Conservation (phyloP, 768 basidiomycete genomes). For the Suillus bovinus region DNA sequence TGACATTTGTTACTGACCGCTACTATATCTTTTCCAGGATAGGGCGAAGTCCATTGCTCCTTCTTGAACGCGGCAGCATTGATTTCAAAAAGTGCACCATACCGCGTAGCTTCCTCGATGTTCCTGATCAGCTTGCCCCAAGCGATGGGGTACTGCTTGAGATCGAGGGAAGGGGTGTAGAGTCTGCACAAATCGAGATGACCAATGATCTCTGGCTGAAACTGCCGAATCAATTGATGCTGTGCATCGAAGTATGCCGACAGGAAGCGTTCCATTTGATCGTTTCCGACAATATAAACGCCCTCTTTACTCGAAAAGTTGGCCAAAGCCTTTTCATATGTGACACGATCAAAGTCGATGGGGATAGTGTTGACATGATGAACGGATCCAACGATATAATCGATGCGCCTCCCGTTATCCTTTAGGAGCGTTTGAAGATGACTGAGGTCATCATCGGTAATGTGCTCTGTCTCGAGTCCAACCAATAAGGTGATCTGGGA, state of each 20-base stretch:
- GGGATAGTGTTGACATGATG: slow-evolving; percentile 89
- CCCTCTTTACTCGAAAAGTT: slow-evolving; percentile 35
- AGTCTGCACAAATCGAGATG: slow-evolving; percentile 93
- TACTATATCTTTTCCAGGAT: slow-evolving; percentile 79
- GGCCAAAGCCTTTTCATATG: slow-evolving; percentile 62
- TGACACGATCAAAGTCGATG: slow-evolving; percentile 86
- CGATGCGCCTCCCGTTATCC: slow-evolving; percentile 51
- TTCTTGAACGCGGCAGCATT: slow-evolving; percentile 94
- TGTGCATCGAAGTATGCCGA: slow-evolving; percentile 86
- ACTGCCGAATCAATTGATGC: slow-evolving; percentile 61
- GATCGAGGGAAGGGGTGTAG: slow-evolving; percentile 63
- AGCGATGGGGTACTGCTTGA: slow-evolving; percentile 58
- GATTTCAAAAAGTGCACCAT: slow-evolving; percentile 92
- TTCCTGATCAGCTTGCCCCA: slow-evolving; percentile 75
- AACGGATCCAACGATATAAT: slow-evolving; percentile 90
- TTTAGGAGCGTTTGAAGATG: slow-evolving; percentile 54
- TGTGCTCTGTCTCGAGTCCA: slow-evolving; percentile 92
- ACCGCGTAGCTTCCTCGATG: slow-evolving; percentile 64
- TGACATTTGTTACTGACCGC: slow-evolving; percentile 49
- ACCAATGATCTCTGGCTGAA: slow-evolving; percentile 87
- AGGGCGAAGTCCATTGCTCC: slow-evolving; percentile 74
- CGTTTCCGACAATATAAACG: slow-evolving; percentile 23
- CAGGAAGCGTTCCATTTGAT: slow-evolving; percentile 49
- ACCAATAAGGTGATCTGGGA: slow-evolving; percentile 74
- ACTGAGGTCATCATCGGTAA: slow-evolving; percentile 66